A percentile compares a stretch with the other conserved stretches of the same genome.
phyloP scores from a whole-genome alignment of 495 filamentous ascomycete species.

The Neurospora africana region DNA sequence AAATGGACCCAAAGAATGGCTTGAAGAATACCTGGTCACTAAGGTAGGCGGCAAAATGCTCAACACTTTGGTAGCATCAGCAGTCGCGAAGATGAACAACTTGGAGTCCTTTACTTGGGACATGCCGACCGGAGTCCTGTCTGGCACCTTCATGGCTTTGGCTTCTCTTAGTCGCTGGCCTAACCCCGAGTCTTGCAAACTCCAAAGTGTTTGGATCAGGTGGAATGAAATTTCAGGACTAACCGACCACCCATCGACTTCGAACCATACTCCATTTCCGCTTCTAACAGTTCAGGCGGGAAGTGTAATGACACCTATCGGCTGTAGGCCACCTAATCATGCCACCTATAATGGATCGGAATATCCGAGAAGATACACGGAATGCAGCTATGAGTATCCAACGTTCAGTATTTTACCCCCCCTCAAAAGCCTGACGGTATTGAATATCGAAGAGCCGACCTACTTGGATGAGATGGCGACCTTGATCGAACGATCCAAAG shows the following conservation, averaged over 20 bases:
- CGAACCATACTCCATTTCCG: constrained; percentile 21
- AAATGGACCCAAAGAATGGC: constrained; percentile 75
- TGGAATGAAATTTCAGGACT: constrained; percentile 72
- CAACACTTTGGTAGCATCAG: constrained; percentile 78
- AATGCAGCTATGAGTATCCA: constrained; percentile 61
- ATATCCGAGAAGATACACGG: constrained; percentile 25
- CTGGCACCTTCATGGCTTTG: constrained; percentile 80
- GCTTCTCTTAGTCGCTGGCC: constrained; percentile 55
- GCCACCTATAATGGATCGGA: constrained; percentile 14
- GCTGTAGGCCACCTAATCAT: constrained; percentile 26
- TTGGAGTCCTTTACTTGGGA: constrained; percentile 92
- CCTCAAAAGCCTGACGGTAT: constrained; percentile 67
- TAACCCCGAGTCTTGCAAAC: constrained; percentile 47
- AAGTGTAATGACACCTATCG: constrained; percentile 33
- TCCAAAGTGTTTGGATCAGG: constrained; percentile 76
- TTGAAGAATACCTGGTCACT: constrained; percentile 75
- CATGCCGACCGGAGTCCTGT: constrained; percentile 84
- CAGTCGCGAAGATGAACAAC: constrained; percentile 75
- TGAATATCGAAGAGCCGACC: constrained; percentile 80
- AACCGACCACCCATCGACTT: constrained; percentile 10
- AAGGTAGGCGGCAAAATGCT: constrained; percentile 93
- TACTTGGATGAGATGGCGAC: constrained; percentile 86
- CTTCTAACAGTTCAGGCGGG: constrained; percentile 7
- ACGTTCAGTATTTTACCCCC: constrained; percentile 78
- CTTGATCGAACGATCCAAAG: constrained; percentile 63